phyloP scores from a whole-genome alignment of 768 basidiomycete genomes.

The Thelephora ganbajun region DNA sequence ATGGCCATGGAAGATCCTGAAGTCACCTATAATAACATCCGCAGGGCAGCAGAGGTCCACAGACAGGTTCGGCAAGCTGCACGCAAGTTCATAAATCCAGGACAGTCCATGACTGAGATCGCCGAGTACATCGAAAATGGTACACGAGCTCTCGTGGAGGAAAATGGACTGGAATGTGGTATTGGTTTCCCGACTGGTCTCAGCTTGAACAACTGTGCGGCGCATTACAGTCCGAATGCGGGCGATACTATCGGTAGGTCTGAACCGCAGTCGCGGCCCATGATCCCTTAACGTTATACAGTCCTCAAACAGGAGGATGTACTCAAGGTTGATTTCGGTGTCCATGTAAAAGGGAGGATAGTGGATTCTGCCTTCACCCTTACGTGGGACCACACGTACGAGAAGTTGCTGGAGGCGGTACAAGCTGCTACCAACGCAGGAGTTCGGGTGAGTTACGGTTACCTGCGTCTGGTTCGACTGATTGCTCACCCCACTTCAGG shows the following conservation, averaged over 20 bases:
- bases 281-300: slow-evolving; percentile 17
- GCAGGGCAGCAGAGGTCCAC: slow-evolving; percentile 92
- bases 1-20: slow-evolving; percentile 69
- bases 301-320: slow-evolving; percentile 79
- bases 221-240: slow-evolving; percentile 93
- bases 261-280: slow-evolving; percentile 5
- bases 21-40: slow-evolving; percentile 77
- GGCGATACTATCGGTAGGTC: slow-evolving; percentile 69
- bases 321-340: slow-evolving; percentile 94
- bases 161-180: slow-evolving; percentile 71
- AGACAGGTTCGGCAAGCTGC: slow-evolving; percentile 80
- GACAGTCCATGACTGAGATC: slow-evolving; percentile 90
- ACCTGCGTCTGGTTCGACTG: not conserved
- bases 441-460: slow-evolving; percentile 42
- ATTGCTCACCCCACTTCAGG: slow-evolving; percentile 29
- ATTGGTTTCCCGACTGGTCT: slow-evolving; percentile 96
- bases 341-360: slow-evolving; percentile 94
- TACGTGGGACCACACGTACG: slow-evolving; percentile 78
- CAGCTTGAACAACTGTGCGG: slow-evolving; percentile 87
- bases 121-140: slow-evolving; percentile 89
- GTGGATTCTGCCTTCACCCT: slow-evolving; percentile 94
- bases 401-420: slow-evolving; percentile 82
- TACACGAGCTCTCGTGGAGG: slow-evolving; percentile 84
- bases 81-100: slow-evolving; percentile 73
- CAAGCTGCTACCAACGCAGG: slow-evolving; percentile 92